These are phyloP conservation scores for Elsinoe australis DNA, from an alignment of 2,329 filamentous ascomycete species.

Conservation along the genomic window DNA sequence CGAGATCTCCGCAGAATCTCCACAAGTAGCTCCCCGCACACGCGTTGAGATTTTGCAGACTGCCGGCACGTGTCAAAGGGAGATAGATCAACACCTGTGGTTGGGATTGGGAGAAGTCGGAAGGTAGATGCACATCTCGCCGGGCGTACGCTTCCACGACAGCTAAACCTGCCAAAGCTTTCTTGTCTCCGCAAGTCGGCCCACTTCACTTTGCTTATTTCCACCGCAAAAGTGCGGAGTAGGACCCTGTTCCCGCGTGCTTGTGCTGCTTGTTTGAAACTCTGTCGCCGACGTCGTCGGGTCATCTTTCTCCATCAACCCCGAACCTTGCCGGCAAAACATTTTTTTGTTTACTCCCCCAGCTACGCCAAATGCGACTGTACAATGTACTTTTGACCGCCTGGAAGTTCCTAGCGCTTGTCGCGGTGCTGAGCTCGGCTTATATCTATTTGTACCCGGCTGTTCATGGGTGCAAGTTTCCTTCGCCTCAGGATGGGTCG, in stretches of 20 bases:
- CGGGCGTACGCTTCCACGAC: constrained; percentile 1
- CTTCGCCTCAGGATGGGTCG: constrained; percentile 32
- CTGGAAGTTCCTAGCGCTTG: constrained; percentile 49
- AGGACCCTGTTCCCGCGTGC: background rate
- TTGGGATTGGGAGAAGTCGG: too few relatives aligned
- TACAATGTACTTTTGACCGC: constrained; percentile 40
- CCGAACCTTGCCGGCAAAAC: background rate
- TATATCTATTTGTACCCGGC: constrained; percentile 86
- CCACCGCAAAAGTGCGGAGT: background rate
- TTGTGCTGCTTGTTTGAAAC: background rate
- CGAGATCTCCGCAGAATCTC: constrained; percentile 6
- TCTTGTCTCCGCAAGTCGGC: too few relatives aligned
- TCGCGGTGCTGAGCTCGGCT: constrained; percentile 61
- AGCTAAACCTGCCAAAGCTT: too few relatives aligned
- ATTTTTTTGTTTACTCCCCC: too few relatives aligned
- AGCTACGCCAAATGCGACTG: constrained; percentile 40
- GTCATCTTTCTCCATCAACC: background rate
- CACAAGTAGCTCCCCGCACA: too few relatives aligned
- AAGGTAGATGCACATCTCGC: too few relatives aligned
- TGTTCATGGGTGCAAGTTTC: constrained; percentile 74
- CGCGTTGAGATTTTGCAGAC: too few relatives aligned
- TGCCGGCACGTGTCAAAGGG: too few relatives aligned
- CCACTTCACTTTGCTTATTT: too few relatives aligned
- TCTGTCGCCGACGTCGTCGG: background rate
- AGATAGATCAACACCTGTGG: too few relatives aligned